Base-by-base conservation (phyloP, 208 protist species). In the Cochliopodium minus region DNA sequence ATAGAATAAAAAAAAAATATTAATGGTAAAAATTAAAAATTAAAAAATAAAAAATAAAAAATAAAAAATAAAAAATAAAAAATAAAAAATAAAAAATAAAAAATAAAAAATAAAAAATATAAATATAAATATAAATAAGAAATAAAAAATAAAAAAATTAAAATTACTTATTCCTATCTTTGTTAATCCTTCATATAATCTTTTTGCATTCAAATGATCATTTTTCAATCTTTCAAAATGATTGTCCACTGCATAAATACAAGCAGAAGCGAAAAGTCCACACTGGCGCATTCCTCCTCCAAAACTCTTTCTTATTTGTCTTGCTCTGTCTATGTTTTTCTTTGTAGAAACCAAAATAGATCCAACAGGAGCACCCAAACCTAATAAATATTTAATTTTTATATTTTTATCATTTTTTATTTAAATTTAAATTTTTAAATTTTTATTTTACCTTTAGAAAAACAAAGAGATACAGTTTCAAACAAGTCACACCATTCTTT, bases 221-320 rank as follows among this genome's bases (percentile, higher is more conserved):
- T 64, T 35, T 9, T 17, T 22, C 26, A 64, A 20, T 13, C 11
- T 29, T 29, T 4, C 9, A 13, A 9, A 10, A 32, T 17, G 22
- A 23, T 64, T 3, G 20, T 71, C 26, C 28, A 75, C 22, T 7
- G 70, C 66, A 17, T 68, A 39, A 6, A 71, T 28, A 42, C 66
- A 61, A 20, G 67, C 70, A 23, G 66, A 61, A 23, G 72, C 72
- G 20, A 78, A 20, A 13, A 78, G 17, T 13, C 72, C 72, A 28
- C 49, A 60, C 61, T 78, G 72, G 17, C 72, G 43, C 70, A 63
- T 65, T 32, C 72, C 72, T 28, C 72, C 72, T 29, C 69, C 66
- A n/a, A 77, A 56, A 29, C 64, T 15, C 34, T 78, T 75, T 26
- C 72, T 49, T 5, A 53, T 35, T n/a, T 61, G 43, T 4, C 70